A percentile compares a stretch with the other conserved stretches of the same genome.
These are phyloP conservation scores for Mucor lusitanicus DNA, from an alignment of 371 early-diverging fungal species.

Conservation along the genomic window DNA sequence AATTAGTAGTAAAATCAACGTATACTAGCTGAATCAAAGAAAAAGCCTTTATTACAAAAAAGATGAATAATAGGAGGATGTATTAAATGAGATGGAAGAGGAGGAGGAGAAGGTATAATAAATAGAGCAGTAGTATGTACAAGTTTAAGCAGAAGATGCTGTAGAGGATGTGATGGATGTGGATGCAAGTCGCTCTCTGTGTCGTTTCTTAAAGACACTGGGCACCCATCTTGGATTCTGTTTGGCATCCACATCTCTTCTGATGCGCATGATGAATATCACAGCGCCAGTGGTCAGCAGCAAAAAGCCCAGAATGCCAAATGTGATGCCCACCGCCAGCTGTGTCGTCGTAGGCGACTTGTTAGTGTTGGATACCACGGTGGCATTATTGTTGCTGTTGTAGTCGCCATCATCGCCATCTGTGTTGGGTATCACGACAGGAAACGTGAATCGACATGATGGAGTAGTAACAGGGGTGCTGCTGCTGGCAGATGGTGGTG, in stretches of 20 bases:
- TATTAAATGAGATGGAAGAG: too few relatives aligned
- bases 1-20: too few relatives aligned
- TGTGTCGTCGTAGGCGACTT: constrained; percentile 14
- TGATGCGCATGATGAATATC: constrained; percentile 13
- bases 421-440: constrained; percentile 15
- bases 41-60: too few relatives aligned
- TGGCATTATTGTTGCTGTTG: neutral
- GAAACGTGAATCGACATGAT: constrained; percentile 29
- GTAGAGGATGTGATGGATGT: neutral
- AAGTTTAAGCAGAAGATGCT: neutral
- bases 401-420: neutral
- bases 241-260: constrained; percentile 22
- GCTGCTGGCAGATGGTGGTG: neutral
- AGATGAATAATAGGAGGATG: too few relatives aligned
- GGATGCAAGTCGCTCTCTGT: neutral
- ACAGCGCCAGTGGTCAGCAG: constrained; percentile 5
- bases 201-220: constrained; percentile 9
- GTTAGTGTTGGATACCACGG: constrained; percentile 7
- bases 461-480: neutral
- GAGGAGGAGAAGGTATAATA: neutral
- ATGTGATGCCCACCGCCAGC: constrained; percentile 34
- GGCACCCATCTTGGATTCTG: constrained; percentile 42
- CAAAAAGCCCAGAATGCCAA: constrained; percentile 18
- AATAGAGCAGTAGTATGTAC: neutral
- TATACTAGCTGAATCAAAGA: too few relatives aligned